A percentile compares a stretch with the other conserved stretches of the same genome.
Conservation (phyloP, 768 basidiomycete species). For the Naematelia aurantialba region DNA sequence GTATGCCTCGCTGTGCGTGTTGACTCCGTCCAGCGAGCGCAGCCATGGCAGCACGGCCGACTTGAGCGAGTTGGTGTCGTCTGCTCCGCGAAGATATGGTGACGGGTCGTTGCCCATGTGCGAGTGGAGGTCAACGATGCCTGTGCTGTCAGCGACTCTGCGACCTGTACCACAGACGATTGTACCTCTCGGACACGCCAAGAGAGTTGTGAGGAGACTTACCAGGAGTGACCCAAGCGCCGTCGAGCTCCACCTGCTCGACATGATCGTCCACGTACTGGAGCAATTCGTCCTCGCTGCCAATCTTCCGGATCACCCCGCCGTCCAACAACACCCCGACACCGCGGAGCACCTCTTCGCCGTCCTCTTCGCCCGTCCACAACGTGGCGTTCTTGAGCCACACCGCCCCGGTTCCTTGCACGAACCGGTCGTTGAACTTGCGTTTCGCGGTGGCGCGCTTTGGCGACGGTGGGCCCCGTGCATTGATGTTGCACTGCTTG, state of each 20-base stretch:
- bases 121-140: constrained; percentile 65
- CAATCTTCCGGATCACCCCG: constrained; percentile 63
- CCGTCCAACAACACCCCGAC: constrained; percentile 63
- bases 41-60: constrained; percentile 62
- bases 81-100: constrained; percentile 57
- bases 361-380: constrained; percentile 68
- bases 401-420: constrained; percentile 56
- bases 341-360: constrained; percentile 58
- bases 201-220: neutral
- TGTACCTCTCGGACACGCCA: neutral
- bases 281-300: constrained; percentile 54
- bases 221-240: constrained; percentile 75
- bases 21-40: constrained; percentile 75
- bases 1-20: constrained; percentile 76
- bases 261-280: constrained; percentile 54
- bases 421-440: constrained; percentile 43
- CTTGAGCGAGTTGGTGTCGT: constrained; percentile 63
- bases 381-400: constrained; percentile 68
- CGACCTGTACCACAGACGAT: neutral
- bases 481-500: constrained; percentile 45
- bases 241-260: constrained; percentile 59
- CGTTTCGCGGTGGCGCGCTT: constrained; percentile 24
- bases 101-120: constrained; percentile 70
- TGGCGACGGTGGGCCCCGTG: constrained; percentile 30
- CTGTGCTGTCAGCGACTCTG: neutral